Conservation (phyloP, 495 filamentous ascomycete genomes). For the Pyronema omphalodes region DNA sequence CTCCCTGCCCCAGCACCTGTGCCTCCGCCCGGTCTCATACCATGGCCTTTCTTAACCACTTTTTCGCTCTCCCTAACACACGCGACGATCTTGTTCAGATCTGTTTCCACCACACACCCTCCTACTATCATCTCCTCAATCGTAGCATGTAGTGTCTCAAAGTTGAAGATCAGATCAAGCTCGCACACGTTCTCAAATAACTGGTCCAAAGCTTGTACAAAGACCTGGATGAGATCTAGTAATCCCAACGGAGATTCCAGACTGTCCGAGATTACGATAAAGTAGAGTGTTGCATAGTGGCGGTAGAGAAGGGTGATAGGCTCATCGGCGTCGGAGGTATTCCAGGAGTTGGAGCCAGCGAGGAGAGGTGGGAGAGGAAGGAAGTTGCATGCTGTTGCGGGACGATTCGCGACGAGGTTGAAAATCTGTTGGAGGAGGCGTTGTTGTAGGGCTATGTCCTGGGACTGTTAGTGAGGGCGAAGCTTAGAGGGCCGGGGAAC, state of each 20-base stretch:
- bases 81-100: slow-evolving; percentile 66
- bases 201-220: slow-evolving; percentile 84
- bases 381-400: slow-evolving; percentile 86
- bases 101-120: slow-evolving; percentile 88
- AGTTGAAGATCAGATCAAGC: slow-evolving; percentile 95
- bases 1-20: slow-evolving; percentile 16
- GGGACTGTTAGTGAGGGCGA: slow-evolving; percentile 5
- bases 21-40: slow-evolving; percentile 27
- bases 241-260: slow-evolving; percentile 91
- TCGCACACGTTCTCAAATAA: slow-evolving; percentile 98
- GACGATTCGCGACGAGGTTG: slow-evolving; percentile 79
- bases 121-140: slow-evolving; percentile 91
- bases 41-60: slow-evolving; percentile 37
- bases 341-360: slow-evolving; percentile 39
- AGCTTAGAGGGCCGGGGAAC: neutral
- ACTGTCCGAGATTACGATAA: slow-evolving; percentile 94
- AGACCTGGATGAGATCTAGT: slow-evolving; percentile 93
- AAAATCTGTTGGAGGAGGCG: slow-evolving; percentile 94
- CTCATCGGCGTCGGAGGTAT: slow-evolving; percentile 49
- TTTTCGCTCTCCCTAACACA: slow-evolving; percentile 65
- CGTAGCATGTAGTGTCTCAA: slow-evolving; percentile 84
- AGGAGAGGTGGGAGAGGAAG: slow-evolving; percentile 51
- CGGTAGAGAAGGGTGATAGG: slow-evolving; percentile 96
- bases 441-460: slow-evolving; percentile 46
- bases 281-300: slow-evolving; percentile 93